Evolutionary conservation across 257 asterid genomes (phyloP).

Genomic region (Primulina tabacum): DNA sequence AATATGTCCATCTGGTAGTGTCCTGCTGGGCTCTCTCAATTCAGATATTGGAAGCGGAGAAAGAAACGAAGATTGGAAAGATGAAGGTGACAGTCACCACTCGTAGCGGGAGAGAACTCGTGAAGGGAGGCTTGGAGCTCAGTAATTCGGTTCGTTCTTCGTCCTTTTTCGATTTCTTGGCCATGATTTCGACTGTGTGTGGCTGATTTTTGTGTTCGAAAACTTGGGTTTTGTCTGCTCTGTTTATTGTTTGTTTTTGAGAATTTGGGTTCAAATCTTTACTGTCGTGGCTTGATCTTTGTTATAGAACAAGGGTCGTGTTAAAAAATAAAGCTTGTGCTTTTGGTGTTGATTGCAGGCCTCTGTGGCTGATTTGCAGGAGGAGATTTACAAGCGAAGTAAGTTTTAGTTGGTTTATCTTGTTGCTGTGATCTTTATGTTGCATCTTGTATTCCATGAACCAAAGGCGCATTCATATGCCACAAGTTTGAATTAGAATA

Average conservation of each 20-base stretch:
- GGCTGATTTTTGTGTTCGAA: slow-evolving; percentile 1
- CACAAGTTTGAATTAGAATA: background rate
- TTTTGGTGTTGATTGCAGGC: slow-evolving; percentile 52
- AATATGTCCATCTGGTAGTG: slow-evolving; percentile 13
- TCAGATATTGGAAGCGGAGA: slow-evolving; percentile 30
- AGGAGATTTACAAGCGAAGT: slow-evolving; percentile 77
- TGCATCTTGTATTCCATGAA: background rate
- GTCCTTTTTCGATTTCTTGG: slow-evolving; percentile 13
- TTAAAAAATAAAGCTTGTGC: slow-evolving; percentile 23
- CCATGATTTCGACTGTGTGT: slow-evolving; percentile 19
- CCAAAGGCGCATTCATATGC: background rate
- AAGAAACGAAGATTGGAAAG: background rate
- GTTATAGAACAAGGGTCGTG: background rate
- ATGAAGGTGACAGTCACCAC: slow-evolving; percentile 79
- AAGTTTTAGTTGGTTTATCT: slow-evolving; percentile 29
- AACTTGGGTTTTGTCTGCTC: background rate
- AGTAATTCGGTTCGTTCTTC: slow-evolving; percentile 52
- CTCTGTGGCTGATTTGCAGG: slow-evolving; percentile 93
- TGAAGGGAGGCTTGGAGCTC: slow-evolving; percentile 81
- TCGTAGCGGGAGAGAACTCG: slow-evolving; percentile 86
- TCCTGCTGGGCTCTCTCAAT: background rate
- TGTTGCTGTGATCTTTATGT: slow-evolving; percentile 13
- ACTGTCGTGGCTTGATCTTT: background rate
- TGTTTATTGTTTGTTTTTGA: background rate
- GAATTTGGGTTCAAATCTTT: background rate